Base-by-base conservation (phyloP, 345 rosid species). In the Linum usitatissimum region DNA sequence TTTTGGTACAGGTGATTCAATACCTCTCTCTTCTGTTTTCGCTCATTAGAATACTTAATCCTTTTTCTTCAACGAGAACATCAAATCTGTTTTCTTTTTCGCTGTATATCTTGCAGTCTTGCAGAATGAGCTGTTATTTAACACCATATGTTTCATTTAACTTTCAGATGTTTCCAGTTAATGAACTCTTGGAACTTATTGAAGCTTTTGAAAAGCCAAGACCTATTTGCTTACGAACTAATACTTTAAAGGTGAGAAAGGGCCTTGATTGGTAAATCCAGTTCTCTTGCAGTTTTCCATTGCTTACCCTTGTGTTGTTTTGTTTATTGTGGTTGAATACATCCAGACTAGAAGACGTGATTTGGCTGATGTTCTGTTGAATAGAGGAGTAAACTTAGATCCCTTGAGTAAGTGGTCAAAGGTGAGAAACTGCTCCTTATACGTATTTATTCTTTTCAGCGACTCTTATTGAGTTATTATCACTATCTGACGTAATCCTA, bases 341-440 rank as follows among this genome's bases (percentile, higher is more conserved):
- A 9, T 53, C 64, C 74, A 92, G 98, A 76, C 96, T 12, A 81
- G 97, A 56, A 85, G 98, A 76, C 72, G 94, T 51, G 98, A 92
- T 78, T 75, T 92, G 77, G 98, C 97, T 40, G 95, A 85, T 84
- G 95, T 87, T 30, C 90, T 93, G 63, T 79, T 86, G 55, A 90
- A 93, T 75, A 84, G 96, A 78, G 99, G 99, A 57, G 97, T 93
- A 66, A 90, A 93, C 68, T 76, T 93, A 28, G 96, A 90, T 68
- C 97, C 96, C 40, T 72, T 93, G 68, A 82, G 96, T 86, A 93
- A 90, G 73, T 93, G 99, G 97, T 93, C 99, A 7, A 93, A 93
- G 75, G 97, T 93, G 78, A 74, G 62, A 3, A 13, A 21, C 23
- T 59, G 36, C 6, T 15, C 9, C 51, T 53, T n/a, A 13, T 64